Base-by-base conservation (phyloP, 2,329 filamentous ascomycete species). In the Cryphonectria japonica region DNA sequence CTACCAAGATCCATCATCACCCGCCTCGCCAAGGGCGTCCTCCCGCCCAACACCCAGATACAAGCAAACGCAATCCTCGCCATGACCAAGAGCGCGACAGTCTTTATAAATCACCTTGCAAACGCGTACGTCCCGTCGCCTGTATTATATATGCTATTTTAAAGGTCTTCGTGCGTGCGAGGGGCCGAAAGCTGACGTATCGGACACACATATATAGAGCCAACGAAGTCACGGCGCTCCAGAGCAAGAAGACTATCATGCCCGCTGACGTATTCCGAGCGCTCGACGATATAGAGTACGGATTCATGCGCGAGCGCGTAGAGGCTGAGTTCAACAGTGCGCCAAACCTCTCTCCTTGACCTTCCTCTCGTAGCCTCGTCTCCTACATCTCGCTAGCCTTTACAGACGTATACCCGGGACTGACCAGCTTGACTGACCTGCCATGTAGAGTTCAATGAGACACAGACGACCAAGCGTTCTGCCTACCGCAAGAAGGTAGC, bases 1-100 rank as follows among this genome's bases (percentile, higher is more conserved):
- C 85, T 96, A 19, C 93, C 93, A 43, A 94, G 93, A 78, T 94
- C 92, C 8, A 94, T 95, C 81, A 91, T 95, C 75, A 92, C 92
- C 68, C 87, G 93, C 68, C 85, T 96, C 46, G 92, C 92, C 57
- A 95, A 95, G 82, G 91, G 92, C 57, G 92, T 93, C 7, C 83
- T 96, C 6, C 93, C 93, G 0, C 86, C 92, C 7, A 94, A 94
- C 78, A 95, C 93, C 6, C 92, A 94, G 80, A 93, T 95, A 65
- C 92, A 95, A 79, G 93, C 91, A 77, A 94, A 94, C 82, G 93
- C 93, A 59, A 88, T 95, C 69, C 82, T 93, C 67, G 93, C 93
- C 13, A 87, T 96, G 83, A 92, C 89, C 75, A 95, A 95, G 82
- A 92, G 92, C 80, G 91, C 93, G 9, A 95, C 92, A 1, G 90